Percentiles rank a stretch among this genome's conserved stretches.
These are phyloP conservation scores for Boechera divaricarpa DNA, from an alignment of 345 rosid species.

Conservation along the genomic window DNA sequence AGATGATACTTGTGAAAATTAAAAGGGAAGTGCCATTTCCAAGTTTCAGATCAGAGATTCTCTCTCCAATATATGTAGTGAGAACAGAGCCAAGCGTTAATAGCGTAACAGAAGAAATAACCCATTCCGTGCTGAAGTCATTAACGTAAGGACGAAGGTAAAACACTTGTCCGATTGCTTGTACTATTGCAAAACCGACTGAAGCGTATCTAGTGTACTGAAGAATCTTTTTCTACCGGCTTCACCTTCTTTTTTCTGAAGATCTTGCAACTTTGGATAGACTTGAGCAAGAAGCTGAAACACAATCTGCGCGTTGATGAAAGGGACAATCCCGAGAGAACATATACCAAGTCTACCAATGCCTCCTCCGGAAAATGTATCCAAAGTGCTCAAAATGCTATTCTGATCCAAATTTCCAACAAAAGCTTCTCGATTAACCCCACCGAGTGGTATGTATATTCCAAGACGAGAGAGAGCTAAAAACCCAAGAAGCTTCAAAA, in stretches of 20 bases:
- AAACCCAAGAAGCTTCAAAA: constrained; percentile 82
- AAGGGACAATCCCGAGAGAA: constrained; percentile 97
- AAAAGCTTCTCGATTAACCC: constrained; percentile 90
- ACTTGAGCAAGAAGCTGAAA: constrained; percentile 98
- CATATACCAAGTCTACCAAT: constrained; percentile 97
- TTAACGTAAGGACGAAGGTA: constrained; percentile 89
- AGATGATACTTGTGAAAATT: constrained; percentile 94
- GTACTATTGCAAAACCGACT: constrained; percentile 90
- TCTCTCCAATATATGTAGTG: constrained; percentile 87
- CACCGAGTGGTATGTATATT: constrained; percentile 93
- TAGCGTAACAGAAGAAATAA: constrained; percentile 73
- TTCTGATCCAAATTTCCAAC: constrained; percentile 93
- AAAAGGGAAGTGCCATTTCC: constrained; percentile 96
- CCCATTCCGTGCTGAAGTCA: constrained; percentile 91
- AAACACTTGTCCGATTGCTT: constrained; percentile 94
- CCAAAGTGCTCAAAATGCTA: constrained; percentile 87
- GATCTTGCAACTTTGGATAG: constrained; percentile 98
- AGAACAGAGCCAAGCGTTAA: constrained; percentile 89
- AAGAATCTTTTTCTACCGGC: constrained; percentile 93
- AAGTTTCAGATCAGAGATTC: constrained; percentile 90
- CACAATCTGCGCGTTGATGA: constrained; percentile 93
- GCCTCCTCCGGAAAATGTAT: constrained; percentile 97
- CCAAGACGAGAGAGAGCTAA: constrained; percentile 94
- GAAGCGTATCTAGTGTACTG: constrained; percentile 95
- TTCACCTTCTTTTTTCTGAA: constrained; percentile 99